Conservation (phyloP, 441 rosid genomes). For the Arabidopsis lyrata region DNA sequence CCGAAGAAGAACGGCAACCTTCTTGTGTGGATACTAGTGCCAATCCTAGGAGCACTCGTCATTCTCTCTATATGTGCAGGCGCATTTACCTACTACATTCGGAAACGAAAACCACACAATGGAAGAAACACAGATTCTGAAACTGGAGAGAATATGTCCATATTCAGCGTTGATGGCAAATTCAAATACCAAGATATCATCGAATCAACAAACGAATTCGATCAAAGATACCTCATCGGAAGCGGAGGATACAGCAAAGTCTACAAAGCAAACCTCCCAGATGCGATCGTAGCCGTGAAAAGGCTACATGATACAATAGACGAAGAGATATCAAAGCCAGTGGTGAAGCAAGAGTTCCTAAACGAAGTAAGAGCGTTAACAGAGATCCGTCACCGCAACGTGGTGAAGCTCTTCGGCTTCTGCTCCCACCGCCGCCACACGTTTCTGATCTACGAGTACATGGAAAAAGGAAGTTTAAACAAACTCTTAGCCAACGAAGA, state of each 20-base stretch:
- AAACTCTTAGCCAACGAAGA: no score
- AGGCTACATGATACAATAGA: constrained; percentile 26
- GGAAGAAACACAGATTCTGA: constrained; percentile 15
- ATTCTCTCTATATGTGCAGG: constrained; percentile 12
- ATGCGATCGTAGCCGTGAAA: constrained; percentile 37
- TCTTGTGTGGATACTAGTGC: constrained; percentile 7
- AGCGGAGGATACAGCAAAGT: constrained; percentile 34
- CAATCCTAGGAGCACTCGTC: constrained; percentile 15
- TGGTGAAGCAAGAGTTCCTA: constrained; percentile 23
- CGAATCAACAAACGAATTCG: constrained; percentile 29
- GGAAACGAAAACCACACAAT: background rate
- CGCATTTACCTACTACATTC: background rate
- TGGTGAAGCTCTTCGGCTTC: constrained; percentile 48
- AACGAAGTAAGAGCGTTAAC: constrained; percentile 41
- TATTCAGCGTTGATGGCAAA: constrained; percentile 39
- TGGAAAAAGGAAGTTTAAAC: no score
- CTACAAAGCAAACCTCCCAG: constrained; percentile 38
- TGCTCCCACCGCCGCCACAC: constrained; percentile 36
- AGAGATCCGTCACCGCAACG: constrained; percentile 46
- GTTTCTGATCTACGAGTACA: constrained; percentile 45
- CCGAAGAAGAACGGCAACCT: background rate
- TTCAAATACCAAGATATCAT: constrained; percentile 44
- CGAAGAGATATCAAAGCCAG: background rate
- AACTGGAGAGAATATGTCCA: constrained; percentile 27
- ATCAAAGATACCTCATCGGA: constrained; percentile 24